Evolutionary conservation across 2,329 filamentous ascomycete species (phyloP), one percentile per base, ranked within the genome.

Genomic region (Penicillium freii): DNA sequence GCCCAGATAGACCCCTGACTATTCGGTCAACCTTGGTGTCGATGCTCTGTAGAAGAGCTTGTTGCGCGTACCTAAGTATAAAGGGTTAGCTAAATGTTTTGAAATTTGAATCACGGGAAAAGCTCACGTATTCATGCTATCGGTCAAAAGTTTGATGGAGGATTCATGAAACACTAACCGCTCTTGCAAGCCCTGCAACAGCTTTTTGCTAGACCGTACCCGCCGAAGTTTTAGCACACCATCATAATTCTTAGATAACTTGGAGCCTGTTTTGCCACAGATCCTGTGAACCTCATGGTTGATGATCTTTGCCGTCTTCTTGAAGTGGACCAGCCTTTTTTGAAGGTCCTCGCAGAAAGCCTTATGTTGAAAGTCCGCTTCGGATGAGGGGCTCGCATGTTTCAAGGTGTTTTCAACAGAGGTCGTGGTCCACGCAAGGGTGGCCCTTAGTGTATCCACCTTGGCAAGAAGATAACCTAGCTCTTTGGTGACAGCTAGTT

Each of bases 201-300:
- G 10, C 19, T 2, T 4, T 5, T 1, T 19, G 9, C 19, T 19
- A 8, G 2, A n/a, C n/a, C 0, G 36, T 6, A 38, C 0, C 36
- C 36, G 9, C n/a, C 4, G 4, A 19, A 19, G 8, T 4, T 11
- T 9, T 0, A 19, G 0, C n/a, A 38, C 1, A 38, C 27, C 9
- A 4, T 38, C 1, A 19, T 11, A n/a, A 10, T 19, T 19, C 36
- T 5, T 19, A 4, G 9, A 19, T 19, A 19, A 5, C 17, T 11
- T 39, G 9, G 1, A 1, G n/a, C 10, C 36, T 19, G 8, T 19
- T 19, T 39, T 5, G 36, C 36, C 36, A 19, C 36, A 39, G 10
- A 39, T 19, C 19, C 10, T 39, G 7, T 11, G n/a, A 39, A 39
- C 8, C 36, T 0, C 5, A 4, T 39, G 5, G 36, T 39, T 39